phyloP scores from a whole-genome alignment of 305 asterid genomes.

The Solanum chacoense region DNA sequence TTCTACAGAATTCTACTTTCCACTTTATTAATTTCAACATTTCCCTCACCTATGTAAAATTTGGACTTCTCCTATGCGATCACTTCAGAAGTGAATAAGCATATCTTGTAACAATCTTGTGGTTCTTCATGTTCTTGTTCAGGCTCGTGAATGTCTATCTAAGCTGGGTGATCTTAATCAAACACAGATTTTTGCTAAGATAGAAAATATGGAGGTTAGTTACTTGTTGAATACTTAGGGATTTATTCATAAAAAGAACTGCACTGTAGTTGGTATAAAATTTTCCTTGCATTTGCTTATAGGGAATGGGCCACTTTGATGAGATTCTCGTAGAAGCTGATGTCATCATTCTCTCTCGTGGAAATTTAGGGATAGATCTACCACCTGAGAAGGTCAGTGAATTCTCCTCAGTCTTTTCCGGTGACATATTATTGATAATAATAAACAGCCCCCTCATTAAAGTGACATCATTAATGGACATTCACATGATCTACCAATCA shows the following conservation, averaged over 20 bases:
- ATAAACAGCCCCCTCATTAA: neutral
- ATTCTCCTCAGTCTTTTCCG: neutral
- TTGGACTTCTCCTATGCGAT: neutral
- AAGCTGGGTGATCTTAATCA: conserved; percentile 58
- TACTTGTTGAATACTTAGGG: neutral
- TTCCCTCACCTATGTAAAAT: neutral
- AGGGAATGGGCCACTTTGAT: conserved; percentile 76
- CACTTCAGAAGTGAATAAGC: neutral
- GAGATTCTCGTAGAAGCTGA: conserved; percentile 82
- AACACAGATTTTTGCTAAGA: conserved; percentile 81
- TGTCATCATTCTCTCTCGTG: conserved; percentile 84
- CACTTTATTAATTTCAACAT: neutral
- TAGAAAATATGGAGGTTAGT: conserved; percentile 82
- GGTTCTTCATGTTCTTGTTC: conserved; percentile 8
- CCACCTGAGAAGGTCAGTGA: conserved; percentile 77
- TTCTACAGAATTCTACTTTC: neutral
- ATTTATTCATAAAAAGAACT: neutral
- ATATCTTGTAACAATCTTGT: neutral
- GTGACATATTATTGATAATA: neutral
- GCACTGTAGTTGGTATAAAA: neutral
- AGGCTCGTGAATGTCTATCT: conserved; percentile 86
- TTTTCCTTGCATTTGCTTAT: conserved; percentile 7
- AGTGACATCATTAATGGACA: neutral
- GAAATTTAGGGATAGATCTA: conserved; percentile 84
- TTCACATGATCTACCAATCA: neutral